phyloP scores from a whole-genome alignment of 257 asterid species.

The Scutellaria minor region DNA sequence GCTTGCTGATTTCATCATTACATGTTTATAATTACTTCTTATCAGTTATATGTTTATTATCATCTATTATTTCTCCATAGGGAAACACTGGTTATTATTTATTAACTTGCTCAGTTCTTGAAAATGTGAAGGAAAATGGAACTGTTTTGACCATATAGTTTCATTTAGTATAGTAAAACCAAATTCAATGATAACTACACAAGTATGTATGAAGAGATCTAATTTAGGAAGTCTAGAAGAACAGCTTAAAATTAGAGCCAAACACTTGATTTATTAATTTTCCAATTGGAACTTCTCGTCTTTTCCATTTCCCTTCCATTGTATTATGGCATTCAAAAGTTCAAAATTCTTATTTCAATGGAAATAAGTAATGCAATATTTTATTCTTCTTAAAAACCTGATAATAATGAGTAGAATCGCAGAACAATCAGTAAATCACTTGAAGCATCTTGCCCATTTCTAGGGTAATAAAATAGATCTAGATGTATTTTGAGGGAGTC shows the following conservation, averaged over 20 bases:
- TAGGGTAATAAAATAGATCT: too few species aligned
- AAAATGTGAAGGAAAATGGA: too few species aligned
- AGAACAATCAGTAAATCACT: too few species aligned
- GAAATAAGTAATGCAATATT: neutral
- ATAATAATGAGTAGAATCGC: too few species aligned
- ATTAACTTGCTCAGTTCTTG: too few species aligned
- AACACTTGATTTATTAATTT: slow-evolving; percentile 4
- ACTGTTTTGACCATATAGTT: neutral
- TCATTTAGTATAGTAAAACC: slow-evolving; percentile 3
- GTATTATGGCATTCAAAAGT: slow-evolving; percentile 17
- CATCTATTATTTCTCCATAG: too few species aligned
- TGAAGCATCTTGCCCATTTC: too few species aligned
- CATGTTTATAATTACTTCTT: too few species aligned
- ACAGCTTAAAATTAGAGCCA: slow-evolving; percentile 15
- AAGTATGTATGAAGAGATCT: neutral
- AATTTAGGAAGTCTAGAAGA: slow-evolving; percentile 6
- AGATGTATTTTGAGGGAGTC: neutral
- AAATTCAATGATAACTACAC: slow-evolving; percentile 8
- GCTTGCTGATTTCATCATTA: too few species aligned
- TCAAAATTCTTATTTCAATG: neutral
- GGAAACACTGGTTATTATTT: too few species aligned
- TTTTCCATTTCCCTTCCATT: slow-evolving; percentile 19
- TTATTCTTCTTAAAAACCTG: neutral
- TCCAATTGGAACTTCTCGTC: neutral
- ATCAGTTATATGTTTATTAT: too few species aligned